These are phyloP conservation scores for Ascochyta koolunga DNA, from an alignment of 2,329 filamentous ascomycete genomes.

Conservation along the genomic window DNA sequence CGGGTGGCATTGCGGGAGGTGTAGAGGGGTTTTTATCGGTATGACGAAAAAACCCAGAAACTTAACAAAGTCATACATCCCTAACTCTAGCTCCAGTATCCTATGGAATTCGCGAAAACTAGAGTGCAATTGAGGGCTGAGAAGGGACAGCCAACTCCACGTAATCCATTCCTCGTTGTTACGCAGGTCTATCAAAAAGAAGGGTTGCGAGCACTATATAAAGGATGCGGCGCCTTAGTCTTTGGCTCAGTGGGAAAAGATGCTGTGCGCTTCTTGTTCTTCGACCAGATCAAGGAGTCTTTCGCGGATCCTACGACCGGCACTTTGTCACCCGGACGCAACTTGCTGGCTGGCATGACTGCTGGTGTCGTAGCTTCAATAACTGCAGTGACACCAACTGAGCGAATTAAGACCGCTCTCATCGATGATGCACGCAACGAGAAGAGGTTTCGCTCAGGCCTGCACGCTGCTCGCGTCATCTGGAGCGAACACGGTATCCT, in stretches of 20 bases:
- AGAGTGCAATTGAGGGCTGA: conserved; percentile 62
- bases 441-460: conserved; percentile 56
- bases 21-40: conserved; percentile 48
- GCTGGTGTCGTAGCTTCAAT: conserved; percentile 67
- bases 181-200: conserved; percentile 61
- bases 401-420: conserved; percentile 71
- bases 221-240: conserved; percentile 66
- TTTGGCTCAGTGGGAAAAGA: conserved; percentile 68
- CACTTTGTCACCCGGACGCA: conserved; percentile 60
- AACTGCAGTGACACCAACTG: conserved; percentile 70
- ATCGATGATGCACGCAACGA: conserved; percentile 65
- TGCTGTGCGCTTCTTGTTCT: conserved; percentile 69
- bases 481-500: conserved; percentile 60
- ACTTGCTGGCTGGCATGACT: conserved; percentile 68
- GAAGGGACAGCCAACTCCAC: conserved; percentile 52
- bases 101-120: conserved; percentile 72
- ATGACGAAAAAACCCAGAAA: conserved; percentile 4
- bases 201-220: conserved; percentile 65
- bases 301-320: conserved; percentile 63
- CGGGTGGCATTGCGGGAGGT: conserved; percentile 49
- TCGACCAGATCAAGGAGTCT: conserved; percentile 67
- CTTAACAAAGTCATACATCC: no score
- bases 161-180: conserved; percentile 66
- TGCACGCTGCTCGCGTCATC: conserved; percentile 59
- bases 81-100: conserved; percentile 52